Conservation (phyloP, 441 rosid genomes). For the Pelargonium citronellum region DNA sequence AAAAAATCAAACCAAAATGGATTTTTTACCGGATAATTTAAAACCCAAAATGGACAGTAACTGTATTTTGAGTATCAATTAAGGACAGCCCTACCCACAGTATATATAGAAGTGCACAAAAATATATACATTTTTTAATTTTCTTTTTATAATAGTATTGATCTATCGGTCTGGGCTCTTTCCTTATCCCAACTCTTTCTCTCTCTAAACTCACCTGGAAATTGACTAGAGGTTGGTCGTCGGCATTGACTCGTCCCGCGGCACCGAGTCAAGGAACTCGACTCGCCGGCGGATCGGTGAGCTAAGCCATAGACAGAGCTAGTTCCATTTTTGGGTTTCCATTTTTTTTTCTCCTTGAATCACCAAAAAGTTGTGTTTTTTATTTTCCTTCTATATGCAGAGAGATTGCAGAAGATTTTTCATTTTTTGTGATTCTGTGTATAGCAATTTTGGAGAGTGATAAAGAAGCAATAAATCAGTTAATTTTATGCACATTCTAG, state of each 20-base stretch:
- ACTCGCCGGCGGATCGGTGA: constrained; percentile 44
- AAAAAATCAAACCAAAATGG: too few relatives aligned
- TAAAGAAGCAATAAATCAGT: not conserved
- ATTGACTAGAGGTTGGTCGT: constrained; percentile 33
- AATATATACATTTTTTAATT: not conserved
- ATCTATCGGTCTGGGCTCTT: not conserved
- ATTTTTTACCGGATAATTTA: too few relatives aligned
- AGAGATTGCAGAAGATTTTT: not conserved
- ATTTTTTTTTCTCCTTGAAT: constrained; percentile 9
- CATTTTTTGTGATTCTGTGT: not conserved
- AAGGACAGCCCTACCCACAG: not conserved
- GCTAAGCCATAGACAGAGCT: constrained; percentile 19
- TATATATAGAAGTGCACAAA: not conserved
- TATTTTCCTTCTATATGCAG: not conserved
- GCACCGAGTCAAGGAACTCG: not conserved
- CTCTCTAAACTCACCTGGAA: constrained; percentile 23
- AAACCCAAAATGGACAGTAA: too few relatives aligned
- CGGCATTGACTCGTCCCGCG: constrained; percentile 45
- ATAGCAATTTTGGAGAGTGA: not conserved
- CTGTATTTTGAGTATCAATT: not conserved
- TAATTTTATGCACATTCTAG: constrained; percentile 9
- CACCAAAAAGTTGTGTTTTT: constrained; percentile 9
- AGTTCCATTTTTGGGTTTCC: constrained; percentile 11
- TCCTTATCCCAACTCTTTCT: not conserved
- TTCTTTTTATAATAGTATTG: not conserved